Evolutionary conservation across 345 rosid species (phyloP), one percentile per base, ranked within the genome.

Genomic region (Aegle marmelos): DNA sequence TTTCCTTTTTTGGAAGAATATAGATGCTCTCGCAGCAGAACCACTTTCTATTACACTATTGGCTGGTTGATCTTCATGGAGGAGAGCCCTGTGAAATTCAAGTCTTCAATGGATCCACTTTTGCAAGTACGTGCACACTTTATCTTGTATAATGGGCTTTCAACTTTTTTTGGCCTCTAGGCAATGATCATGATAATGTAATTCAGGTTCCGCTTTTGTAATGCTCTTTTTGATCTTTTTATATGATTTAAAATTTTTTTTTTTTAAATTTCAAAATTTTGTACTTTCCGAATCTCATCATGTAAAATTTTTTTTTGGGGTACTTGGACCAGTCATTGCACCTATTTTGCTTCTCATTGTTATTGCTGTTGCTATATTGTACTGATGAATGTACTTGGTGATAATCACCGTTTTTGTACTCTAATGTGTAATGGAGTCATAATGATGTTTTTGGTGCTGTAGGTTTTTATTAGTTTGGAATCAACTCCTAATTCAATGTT

Each of bases 41-140:
- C 98, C 62, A 94, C 97, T 5, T 97, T 97, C 84, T 94, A 94
- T 76, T 94, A 93, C 85, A 94, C 93, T 67, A 91, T 97, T 80
- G 98, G 99, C 76, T 94, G 93, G 97, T 85, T 97, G 81, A 94
- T 97, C 72, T 97, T 97, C 81, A 88, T 94, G 98, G 98, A 97
- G 85, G 99, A 97, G 75, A 93, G 93, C 90, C 89, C 97, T 65
- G 83, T 94, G 87, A 97, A 94, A 89, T 97, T 97, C 81, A 97
- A 90, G 89, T 87, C 98, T 80, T 93, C 99, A 8, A 94, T 97
- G 99, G 98, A 97, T 75, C 96, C 96, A 9, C 95, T 97, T 63
- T 77, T 87, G 80, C 94, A 94, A 85, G 99, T 94, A 85, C 24
- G 99, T 92, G 83, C 17, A 24, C 68, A 77, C 77, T 74, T 48